These are phyloP conservation scores for Turritis glabra DNA, from an alignment of 345 rosid species.

Conservation along the genomic window DNA sequence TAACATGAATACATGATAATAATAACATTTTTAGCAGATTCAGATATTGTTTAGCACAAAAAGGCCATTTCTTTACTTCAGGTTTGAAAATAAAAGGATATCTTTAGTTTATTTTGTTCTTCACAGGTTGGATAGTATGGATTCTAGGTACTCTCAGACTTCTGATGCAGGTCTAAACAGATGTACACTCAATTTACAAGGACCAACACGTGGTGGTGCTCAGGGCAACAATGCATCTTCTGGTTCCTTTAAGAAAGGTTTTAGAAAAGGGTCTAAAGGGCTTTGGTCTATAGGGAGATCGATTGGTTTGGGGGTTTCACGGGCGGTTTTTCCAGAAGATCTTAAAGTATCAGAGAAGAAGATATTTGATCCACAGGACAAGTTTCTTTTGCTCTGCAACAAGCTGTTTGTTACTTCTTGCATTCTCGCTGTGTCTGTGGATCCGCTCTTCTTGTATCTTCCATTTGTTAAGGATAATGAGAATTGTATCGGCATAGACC, in stretches of 20 bases:
- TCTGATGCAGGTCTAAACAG: slow-evolving; percentile 59
- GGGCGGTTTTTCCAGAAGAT: slow-evolving; percentile 96
- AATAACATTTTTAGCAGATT: no score
- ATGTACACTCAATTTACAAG: slow-evolving; percentile 74
- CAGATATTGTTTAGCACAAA: not conserved
- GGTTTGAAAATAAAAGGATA: not conserved
- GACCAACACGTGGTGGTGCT: slow-evolving; percentile 46
- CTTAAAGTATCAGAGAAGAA: slow-evolving; percentile 82
- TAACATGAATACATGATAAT: no score
- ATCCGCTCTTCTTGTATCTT: slow-evolving; percentile 90
- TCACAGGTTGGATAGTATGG: slow-evolving; percentile 92
- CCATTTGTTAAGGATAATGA: slow-evolving; percentile 58
- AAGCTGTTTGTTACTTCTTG: slow-evolving; percentile 77
- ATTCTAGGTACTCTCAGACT: slow-evolving; percentile 71
- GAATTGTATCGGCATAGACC: slow-evolving; percentile 74
- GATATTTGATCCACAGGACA: slow-evolving; percentile 93
- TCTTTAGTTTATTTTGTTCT: slow-evolving; percentile 33
- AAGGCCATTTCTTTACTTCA: not conserved
- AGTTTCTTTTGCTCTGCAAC: slow-evolving; percentile 78
- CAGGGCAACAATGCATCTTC: slow-evolving; percentile 54
- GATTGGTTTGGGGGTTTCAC: slow-evolving; percentile 84
- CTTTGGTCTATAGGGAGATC: slow-evolving; percentile 92
- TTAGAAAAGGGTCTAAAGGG: slow-evolving; percentile 86
- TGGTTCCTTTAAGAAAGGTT: slow-evolving; percentile 73
- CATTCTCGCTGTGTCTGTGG: slow-evolving; percentile 82